Conservation (phyloP, 768 basidiomycete genomes). For the Leccinum longicurvipes region DNA sequence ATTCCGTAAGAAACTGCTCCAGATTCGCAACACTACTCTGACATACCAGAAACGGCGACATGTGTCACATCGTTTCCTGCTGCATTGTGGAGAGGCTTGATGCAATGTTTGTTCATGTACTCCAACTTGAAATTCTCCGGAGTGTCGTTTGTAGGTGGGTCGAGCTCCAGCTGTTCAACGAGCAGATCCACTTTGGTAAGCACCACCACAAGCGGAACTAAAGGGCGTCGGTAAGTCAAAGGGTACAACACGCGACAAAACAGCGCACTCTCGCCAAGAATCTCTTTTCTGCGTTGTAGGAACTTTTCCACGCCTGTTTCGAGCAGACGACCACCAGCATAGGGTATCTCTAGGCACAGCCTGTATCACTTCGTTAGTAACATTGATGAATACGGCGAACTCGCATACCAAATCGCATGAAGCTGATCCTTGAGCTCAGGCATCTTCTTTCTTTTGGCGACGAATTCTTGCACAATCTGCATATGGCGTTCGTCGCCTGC, state of each 20-base stretch:
- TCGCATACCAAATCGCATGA: constrained; percentile 14
- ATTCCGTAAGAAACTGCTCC: not conserved
- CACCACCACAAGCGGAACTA: constrained; percentile 8
- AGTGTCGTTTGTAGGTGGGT: not conserved
- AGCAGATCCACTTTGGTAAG: constrained; percentile 17
- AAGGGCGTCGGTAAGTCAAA: not conserved
- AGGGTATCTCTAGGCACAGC: constrained; percentile 17
- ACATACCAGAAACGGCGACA: constrained; percentile 13
- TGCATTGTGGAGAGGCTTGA: not conserved
- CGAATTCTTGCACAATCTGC: not conserved
- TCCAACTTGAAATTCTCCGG: not conserved
- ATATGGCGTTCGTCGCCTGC: constrained; percentile 10
- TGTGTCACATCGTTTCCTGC: not conserved
- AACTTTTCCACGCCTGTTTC: constrained; percentile 14
- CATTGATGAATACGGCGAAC: not conserved
- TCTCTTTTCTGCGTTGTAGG: not conserved
- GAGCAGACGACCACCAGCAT: constrained; percentile 13
- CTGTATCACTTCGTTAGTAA: not conserved
- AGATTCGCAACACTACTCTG: not conserved
- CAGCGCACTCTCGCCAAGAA: constrained; percentile 6
- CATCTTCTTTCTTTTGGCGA: constrained; percentile 3
- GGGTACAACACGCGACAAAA: not conserved
- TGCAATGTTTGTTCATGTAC: not conserved
- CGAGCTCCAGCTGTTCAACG: not conserved
- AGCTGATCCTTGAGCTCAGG: constrained; percentile 2